Base-by-base conservation (phyloP, 208 protist genomes). In the Crithidia bombi region DNA sequence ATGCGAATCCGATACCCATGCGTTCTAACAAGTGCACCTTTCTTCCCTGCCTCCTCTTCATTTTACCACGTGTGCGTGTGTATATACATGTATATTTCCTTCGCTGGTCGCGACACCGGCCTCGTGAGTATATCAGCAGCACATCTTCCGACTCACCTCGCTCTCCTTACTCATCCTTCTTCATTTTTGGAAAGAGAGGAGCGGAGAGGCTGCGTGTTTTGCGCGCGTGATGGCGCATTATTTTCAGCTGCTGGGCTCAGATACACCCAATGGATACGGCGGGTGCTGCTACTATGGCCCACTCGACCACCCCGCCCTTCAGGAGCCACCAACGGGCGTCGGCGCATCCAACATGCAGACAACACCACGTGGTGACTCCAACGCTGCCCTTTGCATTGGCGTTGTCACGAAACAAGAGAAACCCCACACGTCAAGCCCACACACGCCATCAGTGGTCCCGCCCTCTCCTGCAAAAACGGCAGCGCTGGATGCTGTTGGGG, bases 221-320 rank as follows among this genome's bases (percentile, higher is more conserved):
- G 9, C 33, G 4, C 21, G n/a, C 12, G 21, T 5, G 7, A 85
- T 90, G 85, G 47, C 81, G 17, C 69, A 84, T 23, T 91, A 84
- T 69, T 67, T 96, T 59, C 91, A 96, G 56, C 64, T 94, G 0
- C 66, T 96, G 3, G 91, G 91, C 43, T 90, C 82, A 2, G 91
- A 96, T 71, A 81, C 87, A 23, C 87, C 91, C 0, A 80, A 90
- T 52, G 87, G 88, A 36, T 86, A 82, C 23, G 87, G 91, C 33
- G 83, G 88, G 23, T 93, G 87, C 63, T 92, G 91, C 72, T 93
- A 86, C 52, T 86, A 80, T 51, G 87, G 86, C 19, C 64, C 77
- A 0, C 50, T 95, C 3, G 76, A 89, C n/a, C 74, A 88, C 30
- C 75, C 79, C 7, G 73, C 65, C 9, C 70, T 92, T 14, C 63